Percentiles rank a stretch among this genome's conserved stretches.
Evolutionary conservation across 768 basidiomycete species (phyloP).

Genomic region (Phylloporus sp.): DNA sequence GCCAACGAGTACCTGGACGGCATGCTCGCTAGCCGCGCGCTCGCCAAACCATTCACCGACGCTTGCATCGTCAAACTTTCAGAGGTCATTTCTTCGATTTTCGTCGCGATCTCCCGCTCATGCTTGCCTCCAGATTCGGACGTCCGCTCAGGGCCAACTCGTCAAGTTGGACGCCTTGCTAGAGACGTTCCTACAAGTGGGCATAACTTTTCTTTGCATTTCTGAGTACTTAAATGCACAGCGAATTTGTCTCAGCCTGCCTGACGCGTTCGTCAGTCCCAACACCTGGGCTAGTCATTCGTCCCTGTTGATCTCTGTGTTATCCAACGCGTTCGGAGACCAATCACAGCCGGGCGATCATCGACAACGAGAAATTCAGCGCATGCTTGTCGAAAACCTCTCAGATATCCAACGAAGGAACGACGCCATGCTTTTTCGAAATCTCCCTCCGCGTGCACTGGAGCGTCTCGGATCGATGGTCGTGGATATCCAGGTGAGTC

Average conservation of each 20-base stretch:
- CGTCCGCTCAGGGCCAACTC: slow-evolving; percentile 53
- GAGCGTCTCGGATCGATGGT: slow-evolving; percentile 60
- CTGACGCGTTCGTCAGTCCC: slow-evolving; percentile 73
- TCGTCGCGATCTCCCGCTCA: neutral
- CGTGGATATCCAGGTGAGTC: slow-evolving; percentile 43
- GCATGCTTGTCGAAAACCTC: slow-evolving; percentile 52
- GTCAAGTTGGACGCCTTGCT: slow-evolving; percentile 48
- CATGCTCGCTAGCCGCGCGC: slow-evolving; percentile 59
- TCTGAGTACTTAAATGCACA: slow-evolving; percentile 25
- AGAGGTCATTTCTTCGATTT: slow-evolving; percentile 43
- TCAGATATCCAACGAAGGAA: slow-evolving; percentile 72
- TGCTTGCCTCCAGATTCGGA: slow-evolving; percentile 43
- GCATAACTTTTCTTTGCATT: slow-evolving; percentile 6
- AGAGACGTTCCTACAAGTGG: slow-evolving; percentile 57
- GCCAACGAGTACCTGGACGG: slow-evolving; percentile 76
- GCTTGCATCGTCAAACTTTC: slow-evolving; percentile 60
- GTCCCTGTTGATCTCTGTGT: slow-evolving; percentile 30
- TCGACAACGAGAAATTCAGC: slow-evolving; percentile 41
- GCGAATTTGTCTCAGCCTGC: slow-evolving; percentile 65
- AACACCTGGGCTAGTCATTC: slow-evolving; percentile 58
- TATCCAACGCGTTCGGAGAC: slow-evolving; percentile 40
- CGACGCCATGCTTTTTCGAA: slow-evolving; percentile 72
- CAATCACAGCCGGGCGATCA: slow-evolving; percentile 15
- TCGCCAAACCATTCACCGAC: slow-evolving; percentile 67
- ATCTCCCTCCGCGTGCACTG: slow-evolving; percentile 56